These are phyloP conservation scores for Parmelia sp. DNA, from an alignment of 495 filamentous ascomycete species.

Conservation along the genomic window DNA sequence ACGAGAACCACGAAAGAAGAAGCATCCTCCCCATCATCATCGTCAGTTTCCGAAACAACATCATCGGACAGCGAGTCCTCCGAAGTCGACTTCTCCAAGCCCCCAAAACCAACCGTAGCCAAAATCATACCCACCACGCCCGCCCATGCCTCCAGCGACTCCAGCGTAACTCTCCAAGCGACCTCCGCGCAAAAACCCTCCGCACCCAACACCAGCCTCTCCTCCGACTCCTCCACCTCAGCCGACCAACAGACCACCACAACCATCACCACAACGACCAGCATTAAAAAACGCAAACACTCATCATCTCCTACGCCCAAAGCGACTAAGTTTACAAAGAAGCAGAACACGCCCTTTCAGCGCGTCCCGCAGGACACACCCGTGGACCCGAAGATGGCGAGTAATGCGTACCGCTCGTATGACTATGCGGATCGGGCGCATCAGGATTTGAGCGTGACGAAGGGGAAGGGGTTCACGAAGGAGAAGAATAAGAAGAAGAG, in stretches of 20 bases:
- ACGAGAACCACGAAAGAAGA: slow-evolving; percentile 27
- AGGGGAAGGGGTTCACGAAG: slow-evolving; percentile 97
- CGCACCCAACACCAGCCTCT: slow-evolving; percentile 38
- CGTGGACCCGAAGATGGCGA: slow-evolving; percentile 51
- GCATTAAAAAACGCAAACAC: slow-evolving; percentile 40
- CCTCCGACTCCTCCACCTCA: slow-evolving; percentile 30
- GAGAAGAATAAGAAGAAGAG: slow-evolving; percentile 96
- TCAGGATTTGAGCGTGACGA: slow-evolving; percentile 79
- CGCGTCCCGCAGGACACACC: slow-evolving; percentile 24
- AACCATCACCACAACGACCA: slow-evolving; percentile 27
- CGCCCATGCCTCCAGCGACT: slow-evolving; percentile 27
- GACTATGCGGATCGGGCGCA: slow-evolving; percentile 86
- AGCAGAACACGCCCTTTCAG: slow-evolving; percentile 41
- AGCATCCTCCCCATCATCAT: slow-evolving; percentile 28
- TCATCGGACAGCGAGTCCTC: slow-evolving; percentile 28
- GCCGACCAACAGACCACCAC: slow-evolving; percentile 21
- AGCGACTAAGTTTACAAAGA: slow-evolving; percentile 39
- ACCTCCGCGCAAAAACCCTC: slow-evolving; percentile 25
- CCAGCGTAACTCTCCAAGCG: slow-evolving; percentile 28
- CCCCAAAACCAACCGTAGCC: slow-evolving; percentile 7
- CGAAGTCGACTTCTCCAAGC: slow-evolving; percentile 19
- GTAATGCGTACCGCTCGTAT: slow-evolving; percentile 71
- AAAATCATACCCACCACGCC: slow-evolving; percentile 5
- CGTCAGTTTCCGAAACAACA: slow-evolving; percentile 26
- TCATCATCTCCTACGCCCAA: slow-evolving; percentile 39